Evolutionary conservation across 2,329 filamentous ascomycete species (phyloP).

Genomic region (Aspergillus fumigatus): DNA sequence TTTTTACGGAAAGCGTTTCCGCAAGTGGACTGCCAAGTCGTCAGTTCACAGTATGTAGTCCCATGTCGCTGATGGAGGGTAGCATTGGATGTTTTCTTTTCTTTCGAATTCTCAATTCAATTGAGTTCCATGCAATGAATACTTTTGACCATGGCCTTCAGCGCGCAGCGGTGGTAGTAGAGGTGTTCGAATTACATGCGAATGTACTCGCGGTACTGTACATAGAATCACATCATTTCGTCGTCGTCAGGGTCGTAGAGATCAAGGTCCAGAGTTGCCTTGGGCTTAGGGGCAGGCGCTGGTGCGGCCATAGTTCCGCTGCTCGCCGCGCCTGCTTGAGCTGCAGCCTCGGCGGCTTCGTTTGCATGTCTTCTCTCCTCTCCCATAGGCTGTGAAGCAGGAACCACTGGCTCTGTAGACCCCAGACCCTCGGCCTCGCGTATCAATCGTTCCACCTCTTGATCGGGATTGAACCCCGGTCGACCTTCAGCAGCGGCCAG

Average conservation of each 20-base stretch:
- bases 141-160: neutral
- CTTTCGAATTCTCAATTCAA: too few species aligned
- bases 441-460: conserved; percentile 40
- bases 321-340: conserved; percentile 21
- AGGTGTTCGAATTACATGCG: neutral
- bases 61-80: neutral
- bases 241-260: conserved; percentile 44
- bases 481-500: conserved; percentile 47
- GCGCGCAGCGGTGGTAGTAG: neutral
- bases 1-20: conserved; percentile 55
- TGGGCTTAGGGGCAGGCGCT: conserved; percentile 28
- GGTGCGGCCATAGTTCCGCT: conserved; percentile 11
- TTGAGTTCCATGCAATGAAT: neutral
- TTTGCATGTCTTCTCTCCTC: conserved; percentile 31
- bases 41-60: conserved; percentile 51
- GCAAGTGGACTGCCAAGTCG: conserved; percentile 52
- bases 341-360: conserved; percentile 33
- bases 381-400: conserved; percentile 19
- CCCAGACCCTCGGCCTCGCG: conserved; percentile 55
- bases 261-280: conserved; percentile 41
- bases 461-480: conserved; percentile 52
- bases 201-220: neutral
- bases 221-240: conserved; percentile 27
- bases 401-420: conserved; percentile 40
- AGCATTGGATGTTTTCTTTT: neutral